Percentiles rank a stretch among this genome's conserved stretches.
phyloP scores from a whole-genome alignment of 177 flowering plant genomes.

The Vitis hybrid region DNA sequence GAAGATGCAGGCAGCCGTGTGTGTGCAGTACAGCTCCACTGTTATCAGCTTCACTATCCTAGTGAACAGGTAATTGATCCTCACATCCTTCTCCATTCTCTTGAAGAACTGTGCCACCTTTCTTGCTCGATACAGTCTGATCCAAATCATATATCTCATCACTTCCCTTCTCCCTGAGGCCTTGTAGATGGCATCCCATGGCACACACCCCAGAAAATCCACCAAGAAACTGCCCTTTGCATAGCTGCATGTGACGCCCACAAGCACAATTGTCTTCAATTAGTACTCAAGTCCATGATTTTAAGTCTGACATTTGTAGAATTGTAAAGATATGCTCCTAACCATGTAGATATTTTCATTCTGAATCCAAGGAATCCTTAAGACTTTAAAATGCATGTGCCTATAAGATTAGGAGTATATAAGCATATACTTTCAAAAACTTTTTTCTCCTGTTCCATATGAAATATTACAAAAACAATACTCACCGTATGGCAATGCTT shows the following conservation, averaged over 20 bases:
- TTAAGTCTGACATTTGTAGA: no score
- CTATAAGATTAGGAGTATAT: no score
- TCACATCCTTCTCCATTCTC: constrained; percentile 71
- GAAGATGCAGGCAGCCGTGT: constrained; percentile 89
- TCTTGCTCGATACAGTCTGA: constrained; percentile 58
- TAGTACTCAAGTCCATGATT: no score
- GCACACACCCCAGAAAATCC: constrained; percentile 77
- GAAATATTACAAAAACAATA: neutral
- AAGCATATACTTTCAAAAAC: no score
- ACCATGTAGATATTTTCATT: no score
- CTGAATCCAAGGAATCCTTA: no score
- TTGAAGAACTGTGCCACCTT: constrained; percentile 53
- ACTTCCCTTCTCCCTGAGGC: constrained; percentile 58
- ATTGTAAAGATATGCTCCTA: no score
- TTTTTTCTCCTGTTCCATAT: no score
- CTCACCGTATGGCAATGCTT: constrained; percentile 61
- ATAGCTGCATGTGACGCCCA: constrained; percentile 44
- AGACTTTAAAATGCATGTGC: no score
- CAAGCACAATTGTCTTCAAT: no score
- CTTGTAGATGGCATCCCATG: constrained; percentile 87
- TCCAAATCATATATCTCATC: constrained; percentile 76
- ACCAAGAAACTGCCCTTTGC: constrained; percentile 53
- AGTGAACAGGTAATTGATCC: constrained; percentile 73
- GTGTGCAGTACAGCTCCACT: constrained; percentile 87
- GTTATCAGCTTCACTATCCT: constrained; percentile 70